Evolutionary conservation across 805 yeast species (phyloP), one percentile per base, ranked within the genome.

Genomic region (Saccharomyces mikatae): DNA sequence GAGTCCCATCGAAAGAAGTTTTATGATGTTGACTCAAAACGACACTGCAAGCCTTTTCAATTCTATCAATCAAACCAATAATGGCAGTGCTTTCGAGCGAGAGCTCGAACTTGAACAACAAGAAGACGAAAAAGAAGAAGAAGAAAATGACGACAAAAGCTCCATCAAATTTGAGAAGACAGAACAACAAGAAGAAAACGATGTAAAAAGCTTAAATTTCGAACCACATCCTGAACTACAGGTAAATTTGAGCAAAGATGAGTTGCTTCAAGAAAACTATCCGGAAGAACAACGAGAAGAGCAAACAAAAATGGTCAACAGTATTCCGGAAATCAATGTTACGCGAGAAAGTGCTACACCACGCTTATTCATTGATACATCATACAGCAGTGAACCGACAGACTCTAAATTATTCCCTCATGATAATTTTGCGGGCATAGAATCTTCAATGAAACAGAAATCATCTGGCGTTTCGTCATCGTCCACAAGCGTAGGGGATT

Each of bases 1-100:
- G 54, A 61, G 64, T 46, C 71, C 71, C 10, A 63, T 68, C 8
- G 71, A 67, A 53, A 63, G 55, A 53, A 64, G 69, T 46, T 68
- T 67, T 49, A 60, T 62, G 67, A 63, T 64, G 60, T 54, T 68
- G 27, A 68, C 70, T 3, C 65, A 62, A 46, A 65, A 61, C 49
- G 66, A 62, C 46, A 49, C 60, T 9, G 44, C 56, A 17, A 54
- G 51, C 28, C 4, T n/a, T 17, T 11, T 14, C 13, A 36, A 29
- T 2, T 14, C 46, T 10, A 36, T 36, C 11, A 17, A 17, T 0
- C 44, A 36, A 24, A 30, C 32, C 14, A 10, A 41, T 17, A 24
- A 50, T n/a, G 5, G 22, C n/a, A 22, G 48, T 10, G 11, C 30
- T 2, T 13, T 5, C 8, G 30, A 29, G n/a, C 26, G 30, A 13